A percentile compares a stretch with the other conserved stretches of the same genome.
Evolutionary conservation across 2,329 filamentous ascomycete genomes (phyloP).

Genomic region (Trichoderma atrobrunneum): DNA sequence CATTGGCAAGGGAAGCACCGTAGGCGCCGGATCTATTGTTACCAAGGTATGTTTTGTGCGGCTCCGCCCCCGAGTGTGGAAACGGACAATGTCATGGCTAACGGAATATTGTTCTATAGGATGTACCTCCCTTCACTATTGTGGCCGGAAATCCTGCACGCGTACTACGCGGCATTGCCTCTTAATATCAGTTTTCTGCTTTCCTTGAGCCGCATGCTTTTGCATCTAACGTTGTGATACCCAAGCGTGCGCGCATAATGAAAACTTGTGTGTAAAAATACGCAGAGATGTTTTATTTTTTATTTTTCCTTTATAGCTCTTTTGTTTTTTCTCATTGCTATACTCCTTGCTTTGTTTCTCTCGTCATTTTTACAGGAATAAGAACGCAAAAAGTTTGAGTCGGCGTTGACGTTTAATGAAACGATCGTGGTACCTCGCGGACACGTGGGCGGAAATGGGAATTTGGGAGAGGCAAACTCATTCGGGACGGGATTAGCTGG

Average conservation of each 20-base stretch:
- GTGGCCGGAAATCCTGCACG: conserved; percentile 68
- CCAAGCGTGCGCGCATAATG: conserved; percentile 22
- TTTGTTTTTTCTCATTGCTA: not conserved
- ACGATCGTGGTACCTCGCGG: conserved; percentile 9
- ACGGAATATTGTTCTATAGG: conserved; percentile 33
- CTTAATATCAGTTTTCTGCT: conserved; percentile 8
- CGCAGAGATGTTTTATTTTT: not conserved
- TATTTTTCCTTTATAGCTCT: not conserved
- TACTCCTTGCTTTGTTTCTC: not conserved
- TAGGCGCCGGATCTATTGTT: conserved; percentile 82
- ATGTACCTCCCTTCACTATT: conserved; percentile 66
- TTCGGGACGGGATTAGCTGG: not conserved
- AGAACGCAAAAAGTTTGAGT: conserved; percentile 13
- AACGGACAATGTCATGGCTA: conserved; percentile 18
- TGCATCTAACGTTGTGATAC: conserved; percentile 33
- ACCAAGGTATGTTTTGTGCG: conserved; percentile 57
- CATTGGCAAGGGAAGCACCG: conserved; percentile 73
- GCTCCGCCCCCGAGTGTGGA: not conserved
- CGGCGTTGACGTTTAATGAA: conserved; percentile 11
- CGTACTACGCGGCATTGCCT: conserved; percentile 45
- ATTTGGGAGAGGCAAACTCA: conserved; percentile 10
- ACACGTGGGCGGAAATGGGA: conserved; percentile 1
- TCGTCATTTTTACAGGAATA: conserved; percentile 1
- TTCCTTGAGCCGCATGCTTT: conserved; percentile 18
- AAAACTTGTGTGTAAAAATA: conserved; percentile 23